Percentiles rank a stretch among this genome's conserved stretches.
Evolutionary conservation across 108 stramenopile genomes (phyloP).

Genomic region (Pseudonitzschia pungens): DNA sequence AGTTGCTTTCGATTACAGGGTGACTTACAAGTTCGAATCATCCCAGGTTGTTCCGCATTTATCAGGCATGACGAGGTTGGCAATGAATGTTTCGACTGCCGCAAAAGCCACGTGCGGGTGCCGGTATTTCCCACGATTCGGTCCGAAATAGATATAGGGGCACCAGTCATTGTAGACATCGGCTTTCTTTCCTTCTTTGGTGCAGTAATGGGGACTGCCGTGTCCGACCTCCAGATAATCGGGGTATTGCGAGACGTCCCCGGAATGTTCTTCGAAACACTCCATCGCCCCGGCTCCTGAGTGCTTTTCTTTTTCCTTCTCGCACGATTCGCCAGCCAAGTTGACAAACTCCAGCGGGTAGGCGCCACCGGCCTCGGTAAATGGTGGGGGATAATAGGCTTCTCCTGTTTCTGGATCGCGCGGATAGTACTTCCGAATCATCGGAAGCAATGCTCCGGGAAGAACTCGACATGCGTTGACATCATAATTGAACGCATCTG

Average conservation of each 20-base stretch:
- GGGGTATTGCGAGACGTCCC: background rate
- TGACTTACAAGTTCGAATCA: constrained; percentile 11
- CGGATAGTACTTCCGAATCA: background rate
- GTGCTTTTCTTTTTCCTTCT: background rate
- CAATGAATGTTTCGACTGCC: background rate
- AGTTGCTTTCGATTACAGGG: no score
- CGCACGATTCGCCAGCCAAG: constrained; percentile 6
- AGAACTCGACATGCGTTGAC: constrained; percentile 5
- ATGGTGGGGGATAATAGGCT: background rate
- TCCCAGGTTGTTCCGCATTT: constrained; percentile 9
- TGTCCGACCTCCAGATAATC: background rate
- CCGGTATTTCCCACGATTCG: constrained; percentile 4
- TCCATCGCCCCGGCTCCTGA: background rate
- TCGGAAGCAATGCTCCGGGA: background rate
- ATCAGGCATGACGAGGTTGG: constrained; percentile 11
- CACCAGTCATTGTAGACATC: background rate
- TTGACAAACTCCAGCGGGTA: constrained; percentile 5
- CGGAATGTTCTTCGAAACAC: constrained; percentile 7
- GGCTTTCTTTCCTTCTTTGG: constrained; percentile 1
- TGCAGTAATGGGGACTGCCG: constrained; percentile 7
- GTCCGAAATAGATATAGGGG: constrained; percentile 11
- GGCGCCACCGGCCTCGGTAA: constrained; percentile 2
- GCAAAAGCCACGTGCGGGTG: constrained; percentile 9
- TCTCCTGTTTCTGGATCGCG: background rate
- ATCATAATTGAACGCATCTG: background rate